These are phyloP conservation scores for Aspergillus campestris DNA, from an alignment of 495 filamentous ascomycete genomes.

Conservation along the genomic window DNA sequence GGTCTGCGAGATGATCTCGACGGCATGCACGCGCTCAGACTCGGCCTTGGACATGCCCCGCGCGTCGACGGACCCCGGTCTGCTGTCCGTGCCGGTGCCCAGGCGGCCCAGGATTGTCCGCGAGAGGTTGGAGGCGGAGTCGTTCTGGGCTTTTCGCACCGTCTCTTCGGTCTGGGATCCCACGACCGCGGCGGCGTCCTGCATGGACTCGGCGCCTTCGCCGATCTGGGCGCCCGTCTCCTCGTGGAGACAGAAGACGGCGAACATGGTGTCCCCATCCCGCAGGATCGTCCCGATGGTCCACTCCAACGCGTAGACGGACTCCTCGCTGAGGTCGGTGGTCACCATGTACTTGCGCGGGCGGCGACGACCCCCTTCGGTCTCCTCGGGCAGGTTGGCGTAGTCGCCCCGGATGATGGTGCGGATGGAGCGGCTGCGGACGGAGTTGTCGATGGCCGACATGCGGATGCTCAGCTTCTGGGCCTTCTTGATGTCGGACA, in stretches of 20 bases:
- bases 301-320: constrained; percentile 91
- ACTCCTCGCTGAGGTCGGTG: constrained; percentile 87
- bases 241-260: constrained; percentile 86
- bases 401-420: constrained; percentile 88
- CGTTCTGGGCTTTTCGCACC: constrained; percentile 18
- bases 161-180: constrained; percentile 43
- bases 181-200: constrained; percentile 57
- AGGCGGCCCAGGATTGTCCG: constrained; percentile 29
- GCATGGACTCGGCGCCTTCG: constrained; percentile 56
- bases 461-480: constrained; percentile 73
- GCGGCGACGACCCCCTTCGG: constrained; percentile 61
- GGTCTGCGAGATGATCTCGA: constrained; percentile 66
- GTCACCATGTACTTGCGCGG: constrained; percentile 86
- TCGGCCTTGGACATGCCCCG: constrained; percentile 50
- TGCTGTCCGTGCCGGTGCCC: constrained; percentile 34
- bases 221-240: constrained; percentile 50
- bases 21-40: constrained; percentile 66
- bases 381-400: constrained; percentile 58
- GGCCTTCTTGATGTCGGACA: constrained; percentile 74
- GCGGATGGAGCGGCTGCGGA: constrained; percentile 72
- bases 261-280: constrained; percentile 87
- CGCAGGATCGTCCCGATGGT: constrained; percentile 92
- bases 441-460: constrained; percentile 65
- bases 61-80: constrained; percentile 33
- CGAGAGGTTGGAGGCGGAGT: constrained; percentile 16